Evolutionary conservation across 176 grass and related monocot genomes (phyloP).

Genomic region (Coix lacrymajobi): DNA sequence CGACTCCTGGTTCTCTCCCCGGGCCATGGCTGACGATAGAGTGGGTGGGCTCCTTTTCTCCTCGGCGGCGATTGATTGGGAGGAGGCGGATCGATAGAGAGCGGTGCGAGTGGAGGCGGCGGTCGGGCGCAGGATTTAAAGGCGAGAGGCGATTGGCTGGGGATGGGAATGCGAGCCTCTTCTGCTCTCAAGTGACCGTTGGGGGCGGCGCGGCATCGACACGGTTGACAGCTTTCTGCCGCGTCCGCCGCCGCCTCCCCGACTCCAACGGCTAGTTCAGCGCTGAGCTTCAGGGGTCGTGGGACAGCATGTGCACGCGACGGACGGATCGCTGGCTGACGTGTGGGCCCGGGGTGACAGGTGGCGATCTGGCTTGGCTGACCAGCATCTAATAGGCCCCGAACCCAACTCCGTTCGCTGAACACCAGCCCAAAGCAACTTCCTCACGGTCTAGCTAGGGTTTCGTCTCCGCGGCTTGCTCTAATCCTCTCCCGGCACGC

Average conservation of each 20-base stretch:
- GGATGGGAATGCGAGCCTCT: background rate
- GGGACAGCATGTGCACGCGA: background rate
- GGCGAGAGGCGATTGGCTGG: background rate
- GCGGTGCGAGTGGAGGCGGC: background rate
- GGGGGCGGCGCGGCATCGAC: background rate
- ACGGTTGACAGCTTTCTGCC: background rate
- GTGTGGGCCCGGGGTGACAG: no score
- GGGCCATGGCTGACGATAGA: background rate
- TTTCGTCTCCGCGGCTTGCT: conserved; percentile 13
- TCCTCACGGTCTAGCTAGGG: conserved; percentile 37
- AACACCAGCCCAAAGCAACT: no score
- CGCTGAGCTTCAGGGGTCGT: background rate
- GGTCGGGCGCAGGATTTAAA: background rate
- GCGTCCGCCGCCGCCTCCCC: background rate
- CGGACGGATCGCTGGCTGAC: background rate
- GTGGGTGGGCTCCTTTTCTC: background rate
- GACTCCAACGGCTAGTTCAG: conserved; percentile 37
- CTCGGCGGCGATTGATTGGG: background rate
- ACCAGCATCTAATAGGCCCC: background rate
- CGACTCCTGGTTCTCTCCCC: conserved; percentile 69
- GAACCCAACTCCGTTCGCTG: background rate
- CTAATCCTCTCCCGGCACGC: background rate
- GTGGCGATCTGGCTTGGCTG: background rate
- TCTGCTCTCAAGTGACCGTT: conserved; percentile 28
- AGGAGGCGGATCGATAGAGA: background rate